Percentiles rank a stretch among this genome's conserved stretches.
Evolutionary conservation across 2,329 filamentous ascomycete species (phyloP).

Genomic region (Colletotrichum endophyticum): DNA sequence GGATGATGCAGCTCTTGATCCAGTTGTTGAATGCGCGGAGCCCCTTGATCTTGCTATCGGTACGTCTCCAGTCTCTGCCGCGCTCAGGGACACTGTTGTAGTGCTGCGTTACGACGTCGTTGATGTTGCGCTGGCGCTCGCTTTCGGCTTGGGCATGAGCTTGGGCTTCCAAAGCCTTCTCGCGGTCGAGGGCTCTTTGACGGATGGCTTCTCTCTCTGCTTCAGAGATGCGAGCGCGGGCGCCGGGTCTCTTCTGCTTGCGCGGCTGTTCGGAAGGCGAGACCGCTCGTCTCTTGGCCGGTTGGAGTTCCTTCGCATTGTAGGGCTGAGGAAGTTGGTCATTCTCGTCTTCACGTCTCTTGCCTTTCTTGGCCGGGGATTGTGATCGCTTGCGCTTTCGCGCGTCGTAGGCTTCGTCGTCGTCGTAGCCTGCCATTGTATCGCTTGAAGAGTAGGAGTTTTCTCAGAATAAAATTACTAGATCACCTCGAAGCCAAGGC

Average conservation of each 20-base stretch:
- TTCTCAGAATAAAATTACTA: not conserved
- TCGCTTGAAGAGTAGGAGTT: not conserved
- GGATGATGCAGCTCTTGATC: constrained; percentile 97
- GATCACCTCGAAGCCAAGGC: not conserved
- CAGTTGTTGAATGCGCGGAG: constrained; percentile 97
- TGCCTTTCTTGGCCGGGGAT: constrained; percentile 30
- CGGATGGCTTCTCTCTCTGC: constrained; percentile 72
- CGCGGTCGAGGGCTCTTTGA: constrained; percentile 64
- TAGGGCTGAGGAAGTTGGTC: constrained; percentile 63
- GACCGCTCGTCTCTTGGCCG: constrained; percentile 62
- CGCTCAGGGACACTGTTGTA: constrained; percentile 96
- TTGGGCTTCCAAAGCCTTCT: constrained; percentile 44
- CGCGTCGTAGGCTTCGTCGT: constrained; percentile 39
- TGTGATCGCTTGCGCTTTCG: constrained; percentile 44
- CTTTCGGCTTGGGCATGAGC: constrained; percentile 40
- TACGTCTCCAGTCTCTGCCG: constrained; percentile 92
- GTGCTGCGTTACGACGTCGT: constrained; percentile 89
- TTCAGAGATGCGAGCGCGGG: constrained; percentile 69
- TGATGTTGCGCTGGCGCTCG: constrained; percentile 60
- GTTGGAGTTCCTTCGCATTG: constrained; percentile 62
- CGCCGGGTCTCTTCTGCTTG: constrained; percentile 72
- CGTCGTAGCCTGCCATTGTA: constrained; percentile 23
- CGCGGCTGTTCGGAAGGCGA: constrained; percentile 63
- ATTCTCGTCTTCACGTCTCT: constrained; percentile 31
- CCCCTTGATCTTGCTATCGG: constrained; percentile 93